Percentiles rank a stretch among this genome's conserved stretches.
Evolutionary conservation across 805 yeast species (phyloP).

Genomic region (Hemisphaericaspora nanyangensis): DNA sequence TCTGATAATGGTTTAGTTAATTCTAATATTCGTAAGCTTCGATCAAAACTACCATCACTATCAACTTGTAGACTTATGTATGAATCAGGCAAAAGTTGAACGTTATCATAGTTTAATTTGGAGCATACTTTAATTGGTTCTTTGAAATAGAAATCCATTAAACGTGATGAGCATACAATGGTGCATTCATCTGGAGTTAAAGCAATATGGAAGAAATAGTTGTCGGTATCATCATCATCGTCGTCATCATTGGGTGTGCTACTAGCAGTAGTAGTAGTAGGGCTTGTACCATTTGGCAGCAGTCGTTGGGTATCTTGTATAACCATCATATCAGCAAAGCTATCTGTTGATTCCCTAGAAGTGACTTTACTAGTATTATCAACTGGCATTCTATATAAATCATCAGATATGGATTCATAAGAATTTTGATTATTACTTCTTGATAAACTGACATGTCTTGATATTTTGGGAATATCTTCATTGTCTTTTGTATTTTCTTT

Average conservation of each 20-base stretch:
- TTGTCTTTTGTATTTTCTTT: conserved; percentile 15
- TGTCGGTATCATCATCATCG: conserved; percentile 24
- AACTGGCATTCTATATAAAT: conserved; percentile 5
- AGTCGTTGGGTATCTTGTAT: too few relatives aligned
- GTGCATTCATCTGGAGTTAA: conserved; percentile 63
- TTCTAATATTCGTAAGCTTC: conserved; percentile 48
- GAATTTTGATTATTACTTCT: conserved; percentile 3
- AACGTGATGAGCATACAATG: conserved; percentile 44
- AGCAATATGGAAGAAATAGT: conserved; percentile 55
- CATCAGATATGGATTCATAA: conserved; percentile 4
- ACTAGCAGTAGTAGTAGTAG: neutral
- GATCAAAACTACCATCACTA: conserved; percentile 54
- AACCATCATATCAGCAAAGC: neutral
- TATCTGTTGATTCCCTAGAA: conserved; percentile 1
- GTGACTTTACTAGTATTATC: conserved; percentile 28
- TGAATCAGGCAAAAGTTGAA: conserved; percentile 37
- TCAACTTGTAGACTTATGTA: conserved; percentile 57
- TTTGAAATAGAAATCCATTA: conserved; percentile 36
- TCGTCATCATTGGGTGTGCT: conserved; percentile 4
- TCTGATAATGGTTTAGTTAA: conserved; percentile 56
- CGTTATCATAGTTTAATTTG: conserved; percentile 29
- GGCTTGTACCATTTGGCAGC: neutral
- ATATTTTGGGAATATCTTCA: neutral
- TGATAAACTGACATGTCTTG: conserved; percentile 2
- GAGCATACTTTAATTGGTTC: conserved; percentile 35